Conservation (phyloP, 306 rosid species). For the Cercis canadensis region DNA sequence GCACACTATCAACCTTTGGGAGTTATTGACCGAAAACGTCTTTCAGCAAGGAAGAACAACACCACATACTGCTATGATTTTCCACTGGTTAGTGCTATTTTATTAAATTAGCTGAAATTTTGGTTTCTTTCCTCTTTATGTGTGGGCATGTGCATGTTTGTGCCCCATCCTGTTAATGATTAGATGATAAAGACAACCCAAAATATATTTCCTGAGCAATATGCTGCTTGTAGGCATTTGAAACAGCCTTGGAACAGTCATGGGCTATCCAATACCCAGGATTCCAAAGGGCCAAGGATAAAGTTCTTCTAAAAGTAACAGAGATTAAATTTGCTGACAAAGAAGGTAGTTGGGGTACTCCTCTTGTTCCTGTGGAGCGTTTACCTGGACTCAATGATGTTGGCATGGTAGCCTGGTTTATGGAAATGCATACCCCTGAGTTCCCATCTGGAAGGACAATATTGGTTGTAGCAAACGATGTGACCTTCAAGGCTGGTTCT, state of each 20-base stretch:
- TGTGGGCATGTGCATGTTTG: background rate
- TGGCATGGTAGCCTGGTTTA: constrained; percentile 95
- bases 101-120: constrained; percentile 11
- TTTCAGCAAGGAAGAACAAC: constrained; percentile 81
- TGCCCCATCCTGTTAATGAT: constrained; percentile 25
- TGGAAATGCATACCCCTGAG: constrained; percentile 95
- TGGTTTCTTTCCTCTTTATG: constrained; percentile 14
- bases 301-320: constrained; percentile 65
- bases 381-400: constrained; percentile 82
- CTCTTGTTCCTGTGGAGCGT: constrained; percentile 73
- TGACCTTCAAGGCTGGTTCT: constrained; percentile 96
- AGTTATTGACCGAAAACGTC: constrained; percentile 80
- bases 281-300: constrained; percentile 54
- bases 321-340: constrained; percentile 83
- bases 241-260: constrained; percentile 80
- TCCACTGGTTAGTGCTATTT: constrained; percentile 75
- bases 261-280: constrained; percentile 69
- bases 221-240: constrained; percentile 74
- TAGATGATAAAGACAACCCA: constrained; percentile 25
- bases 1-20: constrained; percentile 83
- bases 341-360: constrained; percentile 84
- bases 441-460: constrained; percentile 93
- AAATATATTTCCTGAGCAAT: constrained; percentile 34
- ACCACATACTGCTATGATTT: constrained; percentile 98
- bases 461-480: constrained; percentile 86